Percentiles rank a stretch among this genome's conserved stretches.
phyloP scores from a whole-genome alignment of 108 stramenopile genomes.

The Stephanodiscus triporus region DNA sequence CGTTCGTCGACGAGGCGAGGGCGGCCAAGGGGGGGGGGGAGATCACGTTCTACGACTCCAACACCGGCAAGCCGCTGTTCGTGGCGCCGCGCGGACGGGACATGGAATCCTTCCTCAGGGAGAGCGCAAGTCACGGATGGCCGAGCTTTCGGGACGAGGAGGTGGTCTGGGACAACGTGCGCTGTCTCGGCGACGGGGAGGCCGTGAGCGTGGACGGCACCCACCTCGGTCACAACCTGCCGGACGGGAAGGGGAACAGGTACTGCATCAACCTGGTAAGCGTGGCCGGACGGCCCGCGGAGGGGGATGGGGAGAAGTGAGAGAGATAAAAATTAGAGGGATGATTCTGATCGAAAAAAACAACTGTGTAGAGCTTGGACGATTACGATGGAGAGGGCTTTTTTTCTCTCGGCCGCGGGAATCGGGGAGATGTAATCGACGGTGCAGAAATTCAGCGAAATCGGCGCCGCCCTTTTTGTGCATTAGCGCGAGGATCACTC shows the following conservation, averaged over 20 bases:
- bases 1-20: slow-evolving; percentile 59
- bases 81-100: slow-evolving; percentile 79
- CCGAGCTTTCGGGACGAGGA: slow-evolving; percentile 90
- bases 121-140: slow-evolving; percentile 80
- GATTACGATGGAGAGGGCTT: too few species aligned
- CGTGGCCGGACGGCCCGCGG: slow-evolving; percentile 75
- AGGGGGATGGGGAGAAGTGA: background rate
- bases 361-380: too few species aligned
- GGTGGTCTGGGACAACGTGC: slow-evolving; percentile 88
- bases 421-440: too few species aligned
- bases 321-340: too few species aligned
- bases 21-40: slow-evolving; percentile 33
- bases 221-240: slow-evolving; percentile 76
- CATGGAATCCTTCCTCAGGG: slow-evolving; percentile 76
- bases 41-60: slow-evolving; percentile 85
- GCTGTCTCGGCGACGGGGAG: slow-evolving; percentile 84
- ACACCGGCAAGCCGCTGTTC: slow-evolving; percentile 82
- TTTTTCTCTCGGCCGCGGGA: too few species aligned
- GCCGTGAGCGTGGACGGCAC: slow-evolving; percentile 84
- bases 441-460: too few species aligned
- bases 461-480: too few species aligned
- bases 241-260: slow-evolving; percentile 75
- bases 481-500: too few species aligned
- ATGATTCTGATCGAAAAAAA: too few species aligned
- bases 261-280: slow-evolving; percentile 94